Base-by-base conservation (phyloP, 345 rosid genomes). In the Punica granatum region DNA sequence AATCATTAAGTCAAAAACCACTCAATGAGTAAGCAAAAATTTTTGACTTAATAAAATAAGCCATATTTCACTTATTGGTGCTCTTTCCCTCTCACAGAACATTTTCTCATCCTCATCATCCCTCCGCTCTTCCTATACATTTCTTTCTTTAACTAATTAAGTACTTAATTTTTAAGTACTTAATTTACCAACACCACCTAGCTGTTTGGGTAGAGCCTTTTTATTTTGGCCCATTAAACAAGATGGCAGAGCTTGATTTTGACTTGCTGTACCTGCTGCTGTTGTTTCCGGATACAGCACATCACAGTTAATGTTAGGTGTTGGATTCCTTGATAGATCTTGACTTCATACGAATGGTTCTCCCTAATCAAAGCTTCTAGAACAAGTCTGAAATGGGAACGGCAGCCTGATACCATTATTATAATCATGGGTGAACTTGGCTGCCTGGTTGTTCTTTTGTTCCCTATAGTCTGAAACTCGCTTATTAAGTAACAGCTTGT, bases 401-500 rank as follows among this genome's bases (percentile, higher is more conserved):
- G 48, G 48, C 21, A 19, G 54, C 54, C 1, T 25, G 21, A 18
- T 23, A 32, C 33, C 64, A 32, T 18, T 60, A 12, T 60, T 32
- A 31, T n/a, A n/a, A n/a, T n/a, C n/a, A n/a, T n/a, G 36, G n/a
- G 41, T n/a, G 53, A 8, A 5, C 56, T 13, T 7, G 21, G 7
- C 19, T 63, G 48, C 37, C 42, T 62, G 10, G 9, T 16, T 62
- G 11, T 62, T 33, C 6, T 63, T n/a, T 41, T 19, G 44, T 35
- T n/a, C 2, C 43, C 46, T n/a, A 8, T 13, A 39, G 66, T 42
- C 18, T 42, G 78, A 85, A 80, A 81, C 75, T 78, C 75, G 84
- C 82, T 78, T 82, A 78, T 81, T 77, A 72, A 53, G 58, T 70
- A 75, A 72, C 63, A 70, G 77, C 33, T 82, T 84, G 82, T 78